phyloP scores from a whole-genome alignment of 768 basidiomycete genomes.

The Infundibulicybe gibba region DNA sequence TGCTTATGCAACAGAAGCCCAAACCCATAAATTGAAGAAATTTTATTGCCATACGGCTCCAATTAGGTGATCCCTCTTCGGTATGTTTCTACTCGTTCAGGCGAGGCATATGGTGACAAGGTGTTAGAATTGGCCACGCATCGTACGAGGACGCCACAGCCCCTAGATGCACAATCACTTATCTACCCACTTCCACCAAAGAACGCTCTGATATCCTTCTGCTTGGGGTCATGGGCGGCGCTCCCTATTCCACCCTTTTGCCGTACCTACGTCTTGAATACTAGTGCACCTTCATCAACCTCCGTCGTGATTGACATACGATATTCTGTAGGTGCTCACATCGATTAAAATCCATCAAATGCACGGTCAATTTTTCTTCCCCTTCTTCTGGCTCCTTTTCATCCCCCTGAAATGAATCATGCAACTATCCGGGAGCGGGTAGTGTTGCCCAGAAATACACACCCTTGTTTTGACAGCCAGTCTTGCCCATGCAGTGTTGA shows the following conservation, averaged over 20 bases:
- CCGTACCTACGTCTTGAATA: constrained; percentile 30
- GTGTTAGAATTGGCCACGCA: constrained; percentile 1
- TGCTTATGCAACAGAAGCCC: constrained; percentile 60
- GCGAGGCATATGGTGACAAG: constrained; percentile 1
- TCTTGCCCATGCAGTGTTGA: constrained; percentile 71
- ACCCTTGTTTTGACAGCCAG: constrained; percentile 40
- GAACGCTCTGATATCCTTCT: constrained; percentile 73
- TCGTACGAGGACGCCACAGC: background rate
- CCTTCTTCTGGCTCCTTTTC: constrained; percentile 8
- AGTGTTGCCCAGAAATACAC: constrained; percentile 1
- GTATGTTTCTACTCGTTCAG: background rate
- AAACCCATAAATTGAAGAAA: constrained; percentile 64
- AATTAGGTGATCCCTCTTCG: constrained; percentile 11
- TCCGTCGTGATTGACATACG: constrained; percentile 35
- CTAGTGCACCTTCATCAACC: background rate
- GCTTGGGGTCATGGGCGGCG: constrained; percentile 66
- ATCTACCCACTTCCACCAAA: constrained; percentile 39
- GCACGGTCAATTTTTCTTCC: constrained; percentile 30
- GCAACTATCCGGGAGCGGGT: background rate
- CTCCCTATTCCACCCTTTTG: constrained; percentile 79
- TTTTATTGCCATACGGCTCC: constrained; percentile 64
- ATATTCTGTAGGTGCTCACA: constrained; percentile 53
- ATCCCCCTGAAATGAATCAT: constrained; percentile 18
- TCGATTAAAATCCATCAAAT: constrained; percentile 49
- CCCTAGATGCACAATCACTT: background rate